A percentile compares a stretch with the other conserved stretches of the same genome.
phyloP scores from a whole-genome alignment of 2,329 filamentous ascomycete genomes.

The Blastomyces emzantsi region DNA sequence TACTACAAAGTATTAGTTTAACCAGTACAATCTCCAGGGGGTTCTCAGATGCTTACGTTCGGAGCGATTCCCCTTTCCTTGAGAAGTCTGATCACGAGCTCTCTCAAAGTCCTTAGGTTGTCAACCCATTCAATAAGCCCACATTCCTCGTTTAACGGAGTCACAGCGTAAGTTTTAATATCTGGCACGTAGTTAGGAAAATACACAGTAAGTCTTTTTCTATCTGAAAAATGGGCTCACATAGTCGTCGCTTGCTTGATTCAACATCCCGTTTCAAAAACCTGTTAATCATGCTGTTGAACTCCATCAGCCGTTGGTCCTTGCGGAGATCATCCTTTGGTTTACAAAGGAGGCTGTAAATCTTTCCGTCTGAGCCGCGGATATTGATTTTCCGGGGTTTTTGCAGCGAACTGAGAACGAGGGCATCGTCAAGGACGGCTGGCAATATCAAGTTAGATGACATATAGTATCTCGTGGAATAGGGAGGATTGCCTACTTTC shows the following conservation, averaged over 20 bases:
- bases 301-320: slow-evolving; percentile 97
- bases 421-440: slow-evolving; percentile 73
- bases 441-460: slow-evolving; percentile 17
- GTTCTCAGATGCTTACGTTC: slow-evolving; percentile 30
- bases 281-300: slow-evolving; percentile 96
- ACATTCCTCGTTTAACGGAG: slow-evolving; percentile 93
- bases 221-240: slow-evolving; percentile 24
- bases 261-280: slow-evolving; percentile 87
- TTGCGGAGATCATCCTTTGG: slow-evolving; percentile 97
- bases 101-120: slow-evolving; percentile 84
- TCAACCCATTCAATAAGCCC: slow-evolving; percentile 99
- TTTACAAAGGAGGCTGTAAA: slow-evolving; percentile 88
- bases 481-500: slow-evolving; percentile 32
- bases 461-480: background rate
- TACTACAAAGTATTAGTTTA: slow-evolving; percentile 47
- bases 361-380: slow-evolving; percentile 76
- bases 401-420: slow-evolving; percentile 83
- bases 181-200: slow-evolving; percentile 33
- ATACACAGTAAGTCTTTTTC: background rate
- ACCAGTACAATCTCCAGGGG: background rate
- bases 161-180: slow-evolving; percentile 95
- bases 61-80: slow-evolving; percentile 58
- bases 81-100: slow-evolving; percentile 76
- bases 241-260: slow-evolving; percentile 78
- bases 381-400: slow-evolving; percentile 85